phyloP scores from a whole-genome alignment of 805 yeast species.

The Pichia nanzhaoensis region DNA sequence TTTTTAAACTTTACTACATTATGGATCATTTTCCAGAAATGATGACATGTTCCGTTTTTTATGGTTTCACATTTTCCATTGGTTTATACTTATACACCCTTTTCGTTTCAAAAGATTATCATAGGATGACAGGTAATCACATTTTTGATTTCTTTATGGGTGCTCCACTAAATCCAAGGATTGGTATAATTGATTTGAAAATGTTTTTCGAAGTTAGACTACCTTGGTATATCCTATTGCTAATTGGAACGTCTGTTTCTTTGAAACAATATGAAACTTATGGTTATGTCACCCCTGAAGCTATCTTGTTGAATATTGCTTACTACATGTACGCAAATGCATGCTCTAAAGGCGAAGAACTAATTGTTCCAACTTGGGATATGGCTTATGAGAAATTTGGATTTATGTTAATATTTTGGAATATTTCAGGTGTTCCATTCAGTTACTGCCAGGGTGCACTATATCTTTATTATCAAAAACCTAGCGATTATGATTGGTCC shows the following conservation, averaged over 20 bases:
- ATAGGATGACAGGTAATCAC: constrained; percentile 85
- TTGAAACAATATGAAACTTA: constrained; percentile 74
- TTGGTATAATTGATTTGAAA: constrained; percentile 88
- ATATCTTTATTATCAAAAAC: constrained; percentile 76
- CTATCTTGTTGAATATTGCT: constrained; percentile 65
- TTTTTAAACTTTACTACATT: constrained; percentile 67
- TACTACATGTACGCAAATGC: constrained; percentile 96
- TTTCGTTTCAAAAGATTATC: constrained; percentile 64
- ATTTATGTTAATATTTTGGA: constrained; percentile 98
- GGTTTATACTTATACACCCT: constrained; percentile 64
- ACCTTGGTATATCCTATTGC: constrained; percentile 91
- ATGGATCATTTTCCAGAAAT: constrained; percentile 83
- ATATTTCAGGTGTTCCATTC: constrained; percentile 97
- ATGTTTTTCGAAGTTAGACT: constrained; percentile 97
- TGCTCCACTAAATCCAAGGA: constrained; percentile 92
- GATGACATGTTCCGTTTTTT: constrained; percentile 83
- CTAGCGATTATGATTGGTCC: constrained; percentile 75
- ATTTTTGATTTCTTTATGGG: constrained; percentile 95
- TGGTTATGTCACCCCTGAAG: constrained; percentile 76
- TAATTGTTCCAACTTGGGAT: constrained; percentile 98
- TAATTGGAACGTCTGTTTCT: constrained; percentile 66
- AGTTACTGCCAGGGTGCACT: constrained; percentile 94
- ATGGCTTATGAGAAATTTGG: constrained; percentile 99
- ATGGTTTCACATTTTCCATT: constrained; percentile 67
- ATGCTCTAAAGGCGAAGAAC: constrained; percentile 95